A percentile compares a stretch with the other conserved stretches of the same genome.
Conservation (phyloP, 2,329 filamentous ascomycete genomes). For the Alternaria rosae region DNA sequence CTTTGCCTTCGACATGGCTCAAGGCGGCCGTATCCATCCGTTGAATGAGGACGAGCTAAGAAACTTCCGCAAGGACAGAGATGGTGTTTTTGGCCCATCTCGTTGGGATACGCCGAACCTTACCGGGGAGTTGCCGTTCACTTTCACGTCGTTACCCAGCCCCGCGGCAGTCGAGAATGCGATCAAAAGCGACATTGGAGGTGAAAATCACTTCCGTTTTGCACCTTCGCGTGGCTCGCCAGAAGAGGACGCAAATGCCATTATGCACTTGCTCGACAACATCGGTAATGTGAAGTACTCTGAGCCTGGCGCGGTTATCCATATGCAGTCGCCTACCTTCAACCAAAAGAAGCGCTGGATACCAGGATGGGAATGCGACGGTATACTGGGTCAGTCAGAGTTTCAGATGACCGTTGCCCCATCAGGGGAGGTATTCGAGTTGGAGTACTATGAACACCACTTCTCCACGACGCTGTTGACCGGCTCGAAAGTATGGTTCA, state of each 20-base stretch:
- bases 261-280: slow-evolving; percentile 14
- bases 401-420: slow-evolving; percentile 12
- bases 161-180: slow-evolving; percentile 1
- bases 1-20: not conserved
- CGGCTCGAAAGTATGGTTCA: slow-evolving; percentile 18
- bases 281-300: slow-evolving; percentile 9
- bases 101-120: slow-evolving; percentile 15
- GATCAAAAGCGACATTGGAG: slow-evolving; percentile 13
- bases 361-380: slow-evolving; percentile 3
- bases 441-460: slow-evolving; percentile 16
- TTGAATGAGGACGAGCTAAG: slow-evolving; percentile 12
- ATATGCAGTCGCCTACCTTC: slow-evolving; percentile 18
- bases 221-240: slow-evolving; percentile 7
- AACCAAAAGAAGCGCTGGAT: slow-evolving; percentile 2
- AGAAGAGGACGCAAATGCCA: slow-evolving; percentile 7
- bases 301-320: slow-evolving; percentile 12
- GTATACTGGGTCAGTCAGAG: slow-evolving; percentile 9
- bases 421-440: slow-evolving; percentile 11
- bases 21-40: slow-evolving; percentile 1
- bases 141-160: slow-evolving; percentile 1
- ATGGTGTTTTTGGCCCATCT: not conserved
- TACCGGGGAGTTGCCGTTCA: not conserved
- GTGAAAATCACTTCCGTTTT: slow-evolving; percentile 13
- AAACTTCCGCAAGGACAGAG: slow-evolving; percentile 4
- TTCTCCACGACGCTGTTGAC: slow-evolving; percentile 14